A percentile compares a stretch with the other conserved stretches of the same genome.
Conservation (phyloP, 2,329 filamentous ascomycete genomes). For the Beauveria pseudobassiana region DNA sequence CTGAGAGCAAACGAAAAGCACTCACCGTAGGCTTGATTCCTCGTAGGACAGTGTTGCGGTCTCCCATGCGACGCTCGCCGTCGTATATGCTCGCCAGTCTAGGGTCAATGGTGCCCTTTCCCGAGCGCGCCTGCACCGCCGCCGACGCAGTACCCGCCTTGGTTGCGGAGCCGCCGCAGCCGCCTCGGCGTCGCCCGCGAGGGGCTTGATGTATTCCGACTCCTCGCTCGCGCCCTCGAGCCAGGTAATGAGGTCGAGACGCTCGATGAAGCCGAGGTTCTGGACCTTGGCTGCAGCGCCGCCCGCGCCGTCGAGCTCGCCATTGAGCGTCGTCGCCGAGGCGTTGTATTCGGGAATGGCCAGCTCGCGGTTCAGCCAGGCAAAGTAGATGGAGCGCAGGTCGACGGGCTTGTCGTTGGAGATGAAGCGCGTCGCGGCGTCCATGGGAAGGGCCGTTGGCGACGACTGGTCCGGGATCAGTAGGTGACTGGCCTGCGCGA, state of each 20-base stretch:
- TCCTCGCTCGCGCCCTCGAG: conserved; percentile 83
- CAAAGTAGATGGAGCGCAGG: conserved; percentile 91
- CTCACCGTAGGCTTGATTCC: conserved; percentile 83
- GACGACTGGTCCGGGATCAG: conserved; percentile 56
- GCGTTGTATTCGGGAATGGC: conserved; percentile 88
- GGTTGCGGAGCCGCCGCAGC: conserved; percentile 27
- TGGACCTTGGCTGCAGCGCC: conserved; percentile 56
- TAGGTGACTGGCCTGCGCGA: conserved; percentile 72
- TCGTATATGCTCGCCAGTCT: conserved; percentile 82
- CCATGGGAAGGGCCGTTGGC: conserved; percentile 57
- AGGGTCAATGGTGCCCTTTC: conserved; percentile 67
- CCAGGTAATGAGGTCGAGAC: conserved; percentile 87
- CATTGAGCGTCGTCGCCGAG: conserved; percentile 71
- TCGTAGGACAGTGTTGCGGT: conserved; percentile 79
- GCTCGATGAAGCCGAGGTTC: conserved; percentile 86
- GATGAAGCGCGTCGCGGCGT: conserved; percentile 74
- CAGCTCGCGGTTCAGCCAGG: conserved; percentile 88
- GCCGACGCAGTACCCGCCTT: conserved; percentile 27
- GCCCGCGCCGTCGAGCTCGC: conserved; percentile 58
- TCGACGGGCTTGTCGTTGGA: conserved; percentile 71
- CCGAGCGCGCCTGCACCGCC: conserved; percentile 41
- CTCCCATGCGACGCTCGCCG: conserved; percentile 83
- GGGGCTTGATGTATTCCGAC: conserved; percentile 84
- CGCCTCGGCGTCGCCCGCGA: conserved; percentile 55
- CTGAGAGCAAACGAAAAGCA: conserved; percentile 8